Percentiles rank a stretch among this genome's conserved stretches.
These are phyloP conservation scores for Magnaporthiopsis rhizophila DNA, from an alignment of 2,329 filamentous ascomycete genomes.

Conservation along the genomic window DNA sequence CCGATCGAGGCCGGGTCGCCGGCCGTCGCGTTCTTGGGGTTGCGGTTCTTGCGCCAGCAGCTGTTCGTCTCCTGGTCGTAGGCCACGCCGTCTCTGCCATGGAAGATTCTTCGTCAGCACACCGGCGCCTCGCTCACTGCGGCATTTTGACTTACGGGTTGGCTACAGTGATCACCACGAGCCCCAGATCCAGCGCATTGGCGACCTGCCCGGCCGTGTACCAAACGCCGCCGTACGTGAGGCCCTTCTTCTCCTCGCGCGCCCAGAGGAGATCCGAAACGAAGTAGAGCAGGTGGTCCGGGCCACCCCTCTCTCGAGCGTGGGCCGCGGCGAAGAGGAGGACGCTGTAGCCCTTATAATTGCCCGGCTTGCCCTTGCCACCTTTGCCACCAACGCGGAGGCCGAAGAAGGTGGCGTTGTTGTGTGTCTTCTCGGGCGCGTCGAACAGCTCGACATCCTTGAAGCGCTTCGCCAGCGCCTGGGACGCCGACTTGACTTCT, in stretches of 20 bases:
- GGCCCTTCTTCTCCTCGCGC: constrained; percentile 35
- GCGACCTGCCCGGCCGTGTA: constrained; percentile 45
- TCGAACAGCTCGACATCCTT: constrained; percentile 6
- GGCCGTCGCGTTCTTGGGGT: constrained; percentile 27
- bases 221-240: constrained; percentile 41
- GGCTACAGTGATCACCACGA: constrained; percentile 43
- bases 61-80: constrained; percentile 39
- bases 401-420: constrained; percentile 7
- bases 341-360: constrained; percentile 26
- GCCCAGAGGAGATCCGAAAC: constrained; percentile 48
- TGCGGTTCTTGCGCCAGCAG: constrained; percentile 52
- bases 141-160: constrained; percentile 28
- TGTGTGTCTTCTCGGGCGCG: constrained; percentile 3
- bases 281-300: constrained; percentile 50
- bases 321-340: constrained; percentile 47
- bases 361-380: background rate
- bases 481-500: constrained; percentile 3
- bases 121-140: too few species aligned
- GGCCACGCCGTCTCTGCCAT: constrained; percentile 34
- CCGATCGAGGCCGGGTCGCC: constrained; percentile 27
- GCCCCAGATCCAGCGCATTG: constrained; percentile 40
- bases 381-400: background rate
- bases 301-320: constrained; percentile 48
- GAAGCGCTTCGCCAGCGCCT: constrained; percentile 5
- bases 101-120: too few species aligned